phyloP scores from a whole-genome alignment of 106 monocot genomes.

The Cymbidium sinense region DNA sequence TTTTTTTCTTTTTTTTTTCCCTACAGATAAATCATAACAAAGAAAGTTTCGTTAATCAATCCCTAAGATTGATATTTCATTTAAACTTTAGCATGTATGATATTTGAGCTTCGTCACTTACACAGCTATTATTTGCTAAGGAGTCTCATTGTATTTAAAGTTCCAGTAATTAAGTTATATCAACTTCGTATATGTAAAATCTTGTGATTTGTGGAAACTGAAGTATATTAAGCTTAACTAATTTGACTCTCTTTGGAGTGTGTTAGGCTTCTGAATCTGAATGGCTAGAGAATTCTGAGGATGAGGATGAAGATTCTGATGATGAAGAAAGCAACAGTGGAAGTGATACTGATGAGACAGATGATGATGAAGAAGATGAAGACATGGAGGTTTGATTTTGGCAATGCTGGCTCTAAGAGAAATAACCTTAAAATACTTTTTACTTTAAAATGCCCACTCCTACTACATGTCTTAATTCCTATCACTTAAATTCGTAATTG shows the following conservation, averaged over 20 bases:
- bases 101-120: neutral
- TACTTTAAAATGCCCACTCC: too few species aligned
- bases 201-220: neutral
- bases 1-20: neutral
- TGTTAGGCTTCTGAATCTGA: constrained; percentile 84
- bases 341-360: constrained; percentile 40
- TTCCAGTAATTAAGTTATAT: neutral
- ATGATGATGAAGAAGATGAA: constrained; percentile 53
- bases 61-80: neutral
- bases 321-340: constrained; percentile 45
- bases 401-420: neutral
- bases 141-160: neutral
- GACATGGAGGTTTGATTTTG: constrained; percentile 37
- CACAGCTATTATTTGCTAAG: neutral
- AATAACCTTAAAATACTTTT: too few species aligned
- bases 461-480: too few species aligned
- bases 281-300: constrained; percentile 87
- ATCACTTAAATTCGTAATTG: too few species aligned
- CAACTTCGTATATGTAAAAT: neutral
- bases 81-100: neutral
- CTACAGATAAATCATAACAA: neutral
- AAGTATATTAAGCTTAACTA: neutral
- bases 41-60: neutral
- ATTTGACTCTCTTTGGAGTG: neutral
- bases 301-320: constrained; percentile 60